Evolutionary conservation across 1,284 basidiomycete genomes (phyloP).

Genomic region (Malassezia arunalokei): DNA sequence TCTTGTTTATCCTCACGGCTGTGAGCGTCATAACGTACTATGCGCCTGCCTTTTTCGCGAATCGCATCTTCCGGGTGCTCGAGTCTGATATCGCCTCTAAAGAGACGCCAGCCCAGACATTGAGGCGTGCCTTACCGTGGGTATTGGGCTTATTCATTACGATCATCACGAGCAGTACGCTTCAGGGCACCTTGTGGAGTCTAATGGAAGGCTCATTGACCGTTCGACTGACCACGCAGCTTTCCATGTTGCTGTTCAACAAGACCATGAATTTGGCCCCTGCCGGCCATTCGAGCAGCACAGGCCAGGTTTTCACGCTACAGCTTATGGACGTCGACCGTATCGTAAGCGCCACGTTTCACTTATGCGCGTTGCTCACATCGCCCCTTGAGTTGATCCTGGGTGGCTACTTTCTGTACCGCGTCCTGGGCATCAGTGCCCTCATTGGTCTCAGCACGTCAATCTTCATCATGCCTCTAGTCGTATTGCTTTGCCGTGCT

Average conservation of each 20-base stretch:
- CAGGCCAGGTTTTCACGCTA: conserved; percentile 12
- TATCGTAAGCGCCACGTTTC: conserved; percentile 6
- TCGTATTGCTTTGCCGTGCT: conserved; percentile 1
- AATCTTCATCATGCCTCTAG: conserved; percentile 6
- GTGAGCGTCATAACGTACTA: conserved; percentile 8
- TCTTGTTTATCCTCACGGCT: conserved; percentile 1
- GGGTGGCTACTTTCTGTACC: conserved; percentile 18
- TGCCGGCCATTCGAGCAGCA: background rate
- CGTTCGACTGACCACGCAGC: conserved; percentile 12
- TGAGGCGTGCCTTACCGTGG: conserved; percentile 4
- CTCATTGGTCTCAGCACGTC: conserved; percentile 7
- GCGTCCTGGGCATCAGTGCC: conserved; percentile 10
- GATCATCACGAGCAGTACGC: conserved; percentile 11
- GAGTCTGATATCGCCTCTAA: background rate
- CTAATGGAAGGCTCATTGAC: conserved; percentile 6
- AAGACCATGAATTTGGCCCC: conserved; percentile 9
- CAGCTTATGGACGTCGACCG: conserved; percentile 14
- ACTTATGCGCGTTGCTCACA: conserved; percentile 6
- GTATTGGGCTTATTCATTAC: conserved; percentile 9
- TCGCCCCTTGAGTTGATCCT: conserved; percentile 12
- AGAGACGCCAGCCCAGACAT: background rate
- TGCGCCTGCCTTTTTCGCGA: conserved; percentile 11
- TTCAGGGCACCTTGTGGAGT: conserved; percentile 13
- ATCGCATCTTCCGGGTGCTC: conserved; percentile 7
- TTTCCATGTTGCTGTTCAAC: conserved; percentile 11